A percentile compares a stretch with the other conserved stretches of the same genome.
These are phyloP conservation scores for Mariannaea sp. DNA, from an alignment of 2,329 filamentous ascomycete species.

Conservation along the genomic window DNA sequence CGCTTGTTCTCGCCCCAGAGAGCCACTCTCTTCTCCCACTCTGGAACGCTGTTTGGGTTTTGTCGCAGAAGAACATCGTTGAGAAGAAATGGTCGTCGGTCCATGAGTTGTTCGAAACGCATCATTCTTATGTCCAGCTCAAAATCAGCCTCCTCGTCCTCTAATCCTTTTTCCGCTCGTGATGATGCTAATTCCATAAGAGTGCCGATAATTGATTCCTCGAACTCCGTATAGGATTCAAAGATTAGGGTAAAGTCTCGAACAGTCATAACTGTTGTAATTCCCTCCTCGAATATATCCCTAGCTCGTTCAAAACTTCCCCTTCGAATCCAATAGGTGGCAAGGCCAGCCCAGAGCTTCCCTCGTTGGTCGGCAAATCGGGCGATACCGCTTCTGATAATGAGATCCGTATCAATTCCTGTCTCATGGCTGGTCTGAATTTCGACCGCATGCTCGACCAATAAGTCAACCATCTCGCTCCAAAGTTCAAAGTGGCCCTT, in stretches of 20 bases:
- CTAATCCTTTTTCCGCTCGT: conserved; percentile 76
- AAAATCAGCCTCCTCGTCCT: conserved; percentile 85
- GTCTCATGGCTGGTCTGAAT: conserved; percentile 80
- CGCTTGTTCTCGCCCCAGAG: conserved; percentile 93
- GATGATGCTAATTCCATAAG: conserved; percentile 86
- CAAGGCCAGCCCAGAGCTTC: conserved; percentile 91
- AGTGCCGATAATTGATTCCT: conserved; percentile 90
- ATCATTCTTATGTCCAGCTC: conserved; percentile 97
- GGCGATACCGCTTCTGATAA: conserved; percentile 88
- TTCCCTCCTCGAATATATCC: conserved; percentile 93
- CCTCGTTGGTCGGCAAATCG: conserved; percentile 93
- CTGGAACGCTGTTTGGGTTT: conserved; percentile 92
- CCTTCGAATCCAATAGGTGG: conserved; percentile 94
- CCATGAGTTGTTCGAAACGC: conserved; percentile 97
- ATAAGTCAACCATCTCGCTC: conserved; percentile 94
- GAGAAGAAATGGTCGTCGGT: conserved; percentile 90
- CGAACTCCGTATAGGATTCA: conserved; percentile 94
- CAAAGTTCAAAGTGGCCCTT: conserved; percentile 97
- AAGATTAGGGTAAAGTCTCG: conserved; percentile 97
- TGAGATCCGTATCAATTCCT: conserved; percentile 88
- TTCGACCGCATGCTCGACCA: conserved; percentile 88
- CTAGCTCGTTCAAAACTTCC: conserved; percentile 91
- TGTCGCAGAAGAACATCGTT: conserved; percentile 95
- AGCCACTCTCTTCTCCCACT: conserved; percentile 97
- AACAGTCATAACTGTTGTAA: conserved; percentile 98